A percentile compares a stretch with the other conserved stretches of the same genome.
phyloP scores from a whole-genome alignment of 2,329 filamentous ascomycete genomes.

The Cytospora piceicola region DNA sequence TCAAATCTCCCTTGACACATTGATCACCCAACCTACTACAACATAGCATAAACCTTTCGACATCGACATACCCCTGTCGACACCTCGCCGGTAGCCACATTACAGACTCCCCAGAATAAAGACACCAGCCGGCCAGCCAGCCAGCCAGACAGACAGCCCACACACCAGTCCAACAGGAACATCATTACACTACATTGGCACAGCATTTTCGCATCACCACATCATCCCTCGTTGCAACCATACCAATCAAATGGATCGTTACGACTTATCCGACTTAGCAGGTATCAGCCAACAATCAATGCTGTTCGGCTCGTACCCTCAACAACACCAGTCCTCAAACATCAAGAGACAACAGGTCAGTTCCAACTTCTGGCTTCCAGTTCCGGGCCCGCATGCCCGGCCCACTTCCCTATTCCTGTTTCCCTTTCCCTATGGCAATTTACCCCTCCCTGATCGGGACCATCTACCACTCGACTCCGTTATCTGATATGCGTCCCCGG shows the following conservation, averaged over 20 bases:
- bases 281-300: constrained; percentile 28
- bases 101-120: constrained; percentile 16
- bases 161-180: background rate
- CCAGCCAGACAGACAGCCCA: too few relatives aligned
- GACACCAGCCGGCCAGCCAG: background rate
- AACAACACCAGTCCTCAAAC: constrained; percentile 22
- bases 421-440: constrained; percentile 15
- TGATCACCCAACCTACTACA: constrained; percentile 16
- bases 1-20: constrained; percentile 17
- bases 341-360: constrained; percentile 32
- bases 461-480: constrained; percentile 2
- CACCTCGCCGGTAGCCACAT: background rate
- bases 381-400: constrained; percentile 1
- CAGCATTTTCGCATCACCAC: constrained; percentile 14
- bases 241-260: constrained; percentile 30
- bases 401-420: constrained; percentile 6
- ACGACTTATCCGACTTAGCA: constrained; percentile 26
- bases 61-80: constrained; percentile 20
- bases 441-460: constrained; percentile 17
- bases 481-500: background rate
- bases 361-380: constrained; percentile 2
- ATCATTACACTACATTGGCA: constrained; percentile 13
- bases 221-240: background rate
- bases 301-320: constrained; percentile 29
- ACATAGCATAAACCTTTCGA: constrained; percentile 12